These are phyloP conservation scores for Rhizopogon salebrosus DNA, from an alignment of 768 basidiomycete genomes.

Conservation along the genomic window DNA sequence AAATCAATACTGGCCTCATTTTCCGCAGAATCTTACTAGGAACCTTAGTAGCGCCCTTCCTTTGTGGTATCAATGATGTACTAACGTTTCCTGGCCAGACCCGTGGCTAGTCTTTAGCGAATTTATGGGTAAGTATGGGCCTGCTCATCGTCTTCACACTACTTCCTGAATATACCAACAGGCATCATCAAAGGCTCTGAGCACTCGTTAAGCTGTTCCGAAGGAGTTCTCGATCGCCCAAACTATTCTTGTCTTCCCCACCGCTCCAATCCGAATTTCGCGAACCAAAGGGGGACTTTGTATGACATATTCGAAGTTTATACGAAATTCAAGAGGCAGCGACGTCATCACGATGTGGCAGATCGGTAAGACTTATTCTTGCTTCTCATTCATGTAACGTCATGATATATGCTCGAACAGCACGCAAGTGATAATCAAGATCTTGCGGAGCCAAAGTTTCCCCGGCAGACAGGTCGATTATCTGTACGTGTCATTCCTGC, in stretches of 20 bases:
- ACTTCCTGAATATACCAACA: background rate
- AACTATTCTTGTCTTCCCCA: conserved; percentile 45
- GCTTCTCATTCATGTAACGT: background rate
- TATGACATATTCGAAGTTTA: conserved; percentile 56
- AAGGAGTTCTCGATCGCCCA: conserved; percentile 36
- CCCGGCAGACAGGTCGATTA: conserved; percentile 45
- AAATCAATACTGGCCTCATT: conserved; percentile 53
- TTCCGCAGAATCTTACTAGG: conserved; percentile 45
- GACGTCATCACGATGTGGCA: conserved; percentile 48
- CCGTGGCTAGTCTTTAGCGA: conserved; percentile 60
- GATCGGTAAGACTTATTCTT: conserved; percentile 40
- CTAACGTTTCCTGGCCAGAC: conserved; percentile 32
- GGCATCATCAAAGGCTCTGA: conserved; percentile 73
- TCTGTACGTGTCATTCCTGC: conserved; percentile 34
- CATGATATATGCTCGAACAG: conserved; percentile 23
- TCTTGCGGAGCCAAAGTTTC: conserved; percentile 14
- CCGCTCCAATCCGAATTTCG: conserved; percentile 51
- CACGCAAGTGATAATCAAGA: conserved; percentile 44
- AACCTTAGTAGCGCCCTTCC: conserved; percentile 39
- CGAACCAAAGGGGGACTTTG: conserved; percentile 39
- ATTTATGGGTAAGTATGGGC: conserved; percentile 45
- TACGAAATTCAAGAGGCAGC: conserved; percentile 35
- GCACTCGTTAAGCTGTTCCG: conserved; percentile 30
- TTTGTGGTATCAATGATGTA: background rate
- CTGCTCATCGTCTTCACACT: background rate